Percentiles rank a stretch among this genome's conserved stretches.
These are phyloP conservation scores for Amorphotheca resinae DNA, from an alignment of 495 filamentous ascomycete species.

Conservation along the genomic window DNA sequence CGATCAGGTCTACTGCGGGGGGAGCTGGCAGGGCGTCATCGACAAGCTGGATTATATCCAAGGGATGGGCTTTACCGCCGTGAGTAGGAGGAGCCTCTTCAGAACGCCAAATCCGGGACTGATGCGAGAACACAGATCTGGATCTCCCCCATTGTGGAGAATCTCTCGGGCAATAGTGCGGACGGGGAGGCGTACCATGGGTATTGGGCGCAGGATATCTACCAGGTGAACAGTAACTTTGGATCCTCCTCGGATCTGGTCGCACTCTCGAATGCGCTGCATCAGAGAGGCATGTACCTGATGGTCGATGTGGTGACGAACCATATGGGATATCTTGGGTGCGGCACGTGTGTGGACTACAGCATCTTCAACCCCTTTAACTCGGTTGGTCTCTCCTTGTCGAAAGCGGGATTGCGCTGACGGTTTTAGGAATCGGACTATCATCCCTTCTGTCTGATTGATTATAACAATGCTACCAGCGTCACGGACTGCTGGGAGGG, in stretches of 20 bases:
- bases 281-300: conserved; percentile 55
- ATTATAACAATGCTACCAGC: conserved; percentile 46
- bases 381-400: conserved; percentile 15
- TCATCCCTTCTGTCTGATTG: conserved; percentile 53
- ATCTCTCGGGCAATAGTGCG: conserved; percentile 37
- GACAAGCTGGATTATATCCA: conserved; percentile 61
- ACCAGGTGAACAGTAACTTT: conserved; percentile 50
- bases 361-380: conserved; percentile 53
- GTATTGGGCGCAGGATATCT: conserved; percentile 63
- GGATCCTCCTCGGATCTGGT: conserved; percentile 54
- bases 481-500: conserved; percentile 31
- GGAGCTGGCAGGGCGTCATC: conserved; percentile 61
- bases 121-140: conserved; percentile 37
- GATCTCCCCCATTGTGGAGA: conserved; percentile 64
- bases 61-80: conserved; percentile 67
- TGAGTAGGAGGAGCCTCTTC: conserved; percentile 18
- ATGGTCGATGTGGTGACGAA: conserved; percentile 78
- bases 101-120: not conserved
- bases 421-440: conserved; percentile 36
- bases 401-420: conserved; percentile 3
- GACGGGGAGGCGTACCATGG: conserved; percentile 57
- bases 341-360: conserved; percentile 44
- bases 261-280: conserved; percentile 43
- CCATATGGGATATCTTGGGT: conserved; percentile 56
- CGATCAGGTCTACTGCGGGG: conserved; percentile 54